Percentiles rank a stretch among this genome's conserved stretches.
These are phyloP conservation scores for Aspergillus chevalieri DNA, from an alignment of 2,329 filamentous ascomycete genomes.

Conservation along the genomic window DNA sequence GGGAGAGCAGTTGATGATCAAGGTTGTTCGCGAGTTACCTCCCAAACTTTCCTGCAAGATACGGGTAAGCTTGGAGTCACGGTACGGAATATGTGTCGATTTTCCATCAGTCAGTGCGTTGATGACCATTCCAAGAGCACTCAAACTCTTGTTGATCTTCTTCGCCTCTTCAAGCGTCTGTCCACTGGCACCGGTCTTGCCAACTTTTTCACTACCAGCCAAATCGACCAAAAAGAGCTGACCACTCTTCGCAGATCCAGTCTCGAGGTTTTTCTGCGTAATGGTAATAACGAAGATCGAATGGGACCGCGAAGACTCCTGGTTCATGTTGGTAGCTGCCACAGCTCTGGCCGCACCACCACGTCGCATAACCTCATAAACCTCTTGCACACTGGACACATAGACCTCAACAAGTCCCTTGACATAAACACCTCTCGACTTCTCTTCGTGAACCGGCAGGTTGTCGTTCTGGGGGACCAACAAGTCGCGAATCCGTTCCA, in stretches of 20 bases:
- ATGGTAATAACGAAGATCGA: conserved; percentile 97
- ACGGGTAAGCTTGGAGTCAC: conserved; percentile 95
- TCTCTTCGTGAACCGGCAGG: conserved; percentile 94
- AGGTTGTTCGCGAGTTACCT: conserved; percentile 94
- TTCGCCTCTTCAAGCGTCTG: conserved; percentile 97
- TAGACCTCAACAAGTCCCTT: conserved; percentile 94
- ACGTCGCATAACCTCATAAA: conserved; percentile 93
- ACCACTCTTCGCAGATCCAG: conserved; percentile 89
- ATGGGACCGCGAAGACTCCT: conserved; percentile 94
- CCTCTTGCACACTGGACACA: conserved; percentile 88
- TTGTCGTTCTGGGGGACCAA: conserved; percentile 92
- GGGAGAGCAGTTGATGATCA: conserved; percentile 99
- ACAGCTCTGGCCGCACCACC: conserved; percentile 87
- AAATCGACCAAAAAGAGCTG: conserved; percentile 97
- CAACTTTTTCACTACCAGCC: conserved; percentile 96
- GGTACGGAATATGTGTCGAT: conserved; percentile 91
- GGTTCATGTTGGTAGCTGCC: conserved; percentile 97
- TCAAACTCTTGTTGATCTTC: conserved; percentile 99
- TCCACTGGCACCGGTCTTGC: conserved; percentile 95
- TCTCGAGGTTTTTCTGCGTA: conserved; percentile 96
- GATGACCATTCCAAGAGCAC: conserved; percentile 97
- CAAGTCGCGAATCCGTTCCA: conserved; percentile 95
- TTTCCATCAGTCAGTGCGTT: conserved; percentile 94
- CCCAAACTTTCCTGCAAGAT: conserved; percentile 95
- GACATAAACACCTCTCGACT: conserved; percentile 91